A percentile compares a stretch with the other conserved stretches of the same genome.
Evolutionary conservation across 2,329 filamentous ascomycete species (phyloP).

Genomic region (Aspergillus sp.): DNA sequence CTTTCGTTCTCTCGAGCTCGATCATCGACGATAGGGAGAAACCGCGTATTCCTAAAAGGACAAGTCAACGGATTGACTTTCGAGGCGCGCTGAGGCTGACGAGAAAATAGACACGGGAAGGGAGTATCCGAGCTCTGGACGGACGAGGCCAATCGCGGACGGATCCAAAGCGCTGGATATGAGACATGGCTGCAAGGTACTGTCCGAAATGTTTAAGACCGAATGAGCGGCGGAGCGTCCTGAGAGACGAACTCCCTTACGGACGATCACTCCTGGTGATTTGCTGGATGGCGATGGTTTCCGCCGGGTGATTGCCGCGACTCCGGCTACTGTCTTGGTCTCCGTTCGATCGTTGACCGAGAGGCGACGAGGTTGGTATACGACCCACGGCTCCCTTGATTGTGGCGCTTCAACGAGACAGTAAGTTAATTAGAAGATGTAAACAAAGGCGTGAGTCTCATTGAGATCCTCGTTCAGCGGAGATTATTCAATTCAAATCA

Average conservation of each 20-base stretch:
- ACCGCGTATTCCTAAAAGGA: not conserved
- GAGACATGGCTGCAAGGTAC: slow-evolving; percentile 22
- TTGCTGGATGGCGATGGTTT: not conserved
- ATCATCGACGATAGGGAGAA: not conserved
- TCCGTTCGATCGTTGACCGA: not conserved
- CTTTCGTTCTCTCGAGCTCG: not conserved
- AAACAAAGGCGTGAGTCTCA: not conserved
- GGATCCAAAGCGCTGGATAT: slow-evolving; percentile 1
- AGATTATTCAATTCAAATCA: slow-evolving; percentile 1
- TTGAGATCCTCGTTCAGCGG: slow-evolving; percentile 2
- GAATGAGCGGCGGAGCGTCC: slow-evolving; percentile 7
- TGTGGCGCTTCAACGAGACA: not conserved
- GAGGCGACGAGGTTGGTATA: not conserved
- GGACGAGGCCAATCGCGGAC: not conserved
- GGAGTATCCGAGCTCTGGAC: not conserved
- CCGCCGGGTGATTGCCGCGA: not conserved
- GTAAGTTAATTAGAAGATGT: not conserved
- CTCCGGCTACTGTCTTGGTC: not conserved
- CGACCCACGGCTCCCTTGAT: slow-evolving; percentile 9
- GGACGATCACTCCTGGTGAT: not conserved
- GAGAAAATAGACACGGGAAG: not conserved
- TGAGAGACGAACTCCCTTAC: slow-evolving; percentile 12
- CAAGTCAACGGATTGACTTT: not conserved
- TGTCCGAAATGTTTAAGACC: slow-evolving; percentile 18
- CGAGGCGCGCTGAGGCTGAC: not conserved